These are phyloP conservation scores for Mucor velutinosus DNA, from an alignment of 371 early-diverging fungal genomes.

Conservation along the genomic window DNA sequence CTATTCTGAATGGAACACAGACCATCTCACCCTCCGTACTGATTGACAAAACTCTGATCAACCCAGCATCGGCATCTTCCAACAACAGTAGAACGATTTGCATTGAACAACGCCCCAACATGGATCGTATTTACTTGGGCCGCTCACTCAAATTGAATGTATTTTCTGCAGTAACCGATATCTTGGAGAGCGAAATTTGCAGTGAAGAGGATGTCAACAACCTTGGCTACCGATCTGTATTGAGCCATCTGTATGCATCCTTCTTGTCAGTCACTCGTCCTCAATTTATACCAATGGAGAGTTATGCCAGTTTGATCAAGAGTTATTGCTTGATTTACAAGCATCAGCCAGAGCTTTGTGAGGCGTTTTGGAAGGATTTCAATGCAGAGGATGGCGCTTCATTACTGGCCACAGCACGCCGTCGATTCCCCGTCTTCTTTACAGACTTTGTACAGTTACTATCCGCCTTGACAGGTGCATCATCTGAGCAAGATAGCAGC, in stretches of 20 bases:
- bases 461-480: constrained; percentile 26
- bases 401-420: constrained; percentile 27
- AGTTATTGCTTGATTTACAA: constrained; percentile 25
- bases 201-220: constrained; percentile 36
- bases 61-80: not conserved
- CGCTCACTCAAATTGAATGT: constrained; percentile 40
- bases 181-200: constrained; percentile 30
- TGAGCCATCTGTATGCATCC: constrained; percentile 25
- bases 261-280: constrained; percentile 39
- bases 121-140: constrained; percentile 32
- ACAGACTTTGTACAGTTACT: constrained; percentile 29
- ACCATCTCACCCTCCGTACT: constrained; percentile 8
- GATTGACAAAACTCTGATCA: constrained; percentile 20
- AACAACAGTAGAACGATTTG: not conserved
- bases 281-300: constrained; percentile 26
- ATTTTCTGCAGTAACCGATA: constrained; percentile 19
- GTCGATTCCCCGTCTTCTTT: constrained; percentile 39
- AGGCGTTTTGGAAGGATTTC: constrained; percentile 38
- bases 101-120: constrained; percentile 25
- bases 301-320: constrained; percentile 31
- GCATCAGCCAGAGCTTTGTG: constrained; percentile 32
- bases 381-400: constrained; percentile 15
- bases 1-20: constrained; percentile 23
- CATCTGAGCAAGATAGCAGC: not conserved
- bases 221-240: constrained; percentile 27